Evolutionary conservation across 495 filamentous ascomycete genomes (phyloP).

Genomic region (Tuber borchii): DNA sequence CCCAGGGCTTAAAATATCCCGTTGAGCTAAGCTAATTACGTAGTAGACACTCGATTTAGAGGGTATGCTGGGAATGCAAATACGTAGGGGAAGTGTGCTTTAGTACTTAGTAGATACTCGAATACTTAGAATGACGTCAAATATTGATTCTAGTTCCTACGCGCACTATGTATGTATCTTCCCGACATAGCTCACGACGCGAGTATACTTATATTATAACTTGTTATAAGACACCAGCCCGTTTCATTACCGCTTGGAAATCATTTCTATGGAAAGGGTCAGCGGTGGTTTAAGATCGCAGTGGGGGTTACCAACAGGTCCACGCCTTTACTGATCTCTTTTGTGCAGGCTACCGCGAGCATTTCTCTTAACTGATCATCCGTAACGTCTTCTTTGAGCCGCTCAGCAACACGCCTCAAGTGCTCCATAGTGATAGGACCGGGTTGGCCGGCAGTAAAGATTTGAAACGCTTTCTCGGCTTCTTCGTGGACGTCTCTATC

Average conservation of each 20-base stretch:
- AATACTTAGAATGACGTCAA: too few species aligned
- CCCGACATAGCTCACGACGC: too few species aligned
- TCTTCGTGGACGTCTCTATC: conserved; percentile 57
- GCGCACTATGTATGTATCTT: too few species aligned
- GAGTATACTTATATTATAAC: not conserved
- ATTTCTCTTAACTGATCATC: conserved; percentile 83
- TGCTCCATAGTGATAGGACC: conserved; percentile 65
- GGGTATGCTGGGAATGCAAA: too few species aligned
- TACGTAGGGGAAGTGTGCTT: too few species aligned
- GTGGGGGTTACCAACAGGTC: conserved; percentile 40
- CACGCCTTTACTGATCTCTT: conserved; percentile 64
- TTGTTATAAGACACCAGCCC: conserved; percentile 62
- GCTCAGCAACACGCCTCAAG: conserved; percentile 69
- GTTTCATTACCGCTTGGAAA: conserved; percentile 77
- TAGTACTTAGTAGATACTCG: too few species aligned
- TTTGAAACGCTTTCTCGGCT: conserved; percentile 67
- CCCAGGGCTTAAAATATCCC: too few species aligned
- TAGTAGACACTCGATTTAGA: too few species aligned
- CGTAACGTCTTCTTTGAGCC: conserved; percentile 71
- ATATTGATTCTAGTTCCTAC: too few species aligned
- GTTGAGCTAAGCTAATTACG: too few species aligned
- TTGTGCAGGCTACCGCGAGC: conserved; percentile 86
- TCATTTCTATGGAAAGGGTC: conserved; percentile 51
- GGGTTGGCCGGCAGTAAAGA: conserved; percentile 57
- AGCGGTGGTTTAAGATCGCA: conserved; percentile 1